Base-by-base conservation (phyloP, 2,329 filamentous ascomycete genomes). In the Penicillium oxalicum region DNA sequence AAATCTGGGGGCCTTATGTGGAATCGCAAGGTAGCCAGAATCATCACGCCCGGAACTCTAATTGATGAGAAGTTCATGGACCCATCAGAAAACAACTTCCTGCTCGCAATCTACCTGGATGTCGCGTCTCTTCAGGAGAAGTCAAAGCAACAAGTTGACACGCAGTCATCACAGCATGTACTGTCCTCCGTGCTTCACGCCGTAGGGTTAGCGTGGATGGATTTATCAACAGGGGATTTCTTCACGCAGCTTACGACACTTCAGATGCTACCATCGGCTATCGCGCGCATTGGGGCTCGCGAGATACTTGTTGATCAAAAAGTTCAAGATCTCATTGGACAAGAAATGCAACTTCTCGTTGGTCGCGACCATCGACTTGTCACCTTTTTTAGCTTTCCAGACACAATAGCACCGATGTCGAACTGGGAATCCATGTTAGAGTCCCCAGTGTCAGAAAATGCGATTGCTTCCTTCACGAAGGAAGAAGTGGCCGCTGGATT, bases 61-160 rank as follows among this genome's bases (percentile, higher is more conserved):
- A 95, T 98, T 57, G 93, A 98, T 68, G 93, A 98, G 70, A 91
- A 90, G 60, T 98, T 97, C 68, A 90, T 98, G 76, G 88, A 97
- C 65, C 88, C 90, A 1, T 91, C 87, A 64, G 83, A 88, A 61
- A 96, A 93, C 70, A 97, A 96, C 66, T 98, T 91, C 67, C 77
- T 97, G 32, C 80, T 97, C 65, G 85, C 88, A 34, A 79, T 97
- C 41, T 81, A 94, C 62, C 66, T 86, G 27, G 69, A 76, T 50
- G 49, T 60, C 4, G 40, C 59, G 28, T 46, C 49, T 2, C 29
- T 63, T 33, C 48, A 58, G 29, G 35, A 39, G 40, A 55, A 48
- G 40, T 52, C 58, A 47, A 66, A 47, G 18, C 46, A 51, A 7
- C 49, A 60, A n/a, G 51, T 55, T 32, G 56, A 54, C 9, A 29